A percentile compares a stretch with the other conserved stretches of the same genome.
Conservation (phyloP, 1,284 basidiomycete genomes). For the Takashimella tepidaria region DNA sequence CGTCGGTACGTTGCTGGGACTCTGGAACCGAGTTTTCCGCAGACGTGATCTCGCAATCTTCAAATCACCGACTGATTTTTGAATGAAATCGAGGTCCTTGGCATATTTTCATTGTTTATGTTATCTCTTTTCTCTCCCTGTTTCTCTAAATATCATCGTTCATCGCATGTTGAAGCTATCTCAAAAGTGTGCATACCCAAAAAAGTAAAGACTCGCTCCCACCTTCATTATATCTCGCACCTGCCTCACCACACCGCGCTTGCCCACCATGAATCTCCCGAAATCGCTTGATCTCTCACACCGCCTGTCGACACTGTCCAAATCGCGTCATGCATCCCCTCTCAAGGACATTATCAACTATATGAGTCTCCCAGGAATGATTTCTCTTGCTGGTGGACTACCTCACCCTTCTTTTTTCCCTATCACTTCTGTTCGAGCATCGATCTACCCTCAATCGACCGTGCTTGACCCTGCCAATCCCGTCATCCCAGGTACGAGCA, state of each 20-base stretch:
- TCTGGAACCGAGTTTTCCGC: too few species aligned
- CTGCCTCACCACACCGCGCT: background rate
- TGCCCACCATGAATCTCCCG: constrained; percentile 7
- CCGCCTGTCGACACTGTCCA: constrained; percentile 56
- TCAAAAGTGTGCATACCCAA: too few species aligned
- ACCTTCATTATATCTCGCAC: too few species aligned
- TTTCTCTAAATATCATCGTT: too few species aligned
- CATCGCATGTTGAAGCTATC: too few species aligned
- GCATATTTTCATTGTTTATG: too few species aligned
- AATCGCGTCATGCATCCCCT: constrained; percentile 55
- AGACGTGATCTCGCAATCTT: too few species aligned
- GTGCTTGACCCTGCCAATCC: constrained; percentile 52
- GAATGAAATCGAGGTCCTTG: too few species aligned
- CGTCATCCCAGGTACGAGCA: constrained; percentile 9
- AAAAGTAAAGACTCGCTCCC: too few species aligned
- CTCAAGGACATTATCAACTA: constrained; percentile 52
- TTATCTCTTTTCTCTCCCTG: too few species aligned
- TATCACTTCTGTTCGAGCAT: constrained; percentile 30
- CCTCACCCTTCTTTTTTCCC: constrained; percentile 45
- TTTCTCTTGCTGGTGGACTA: constrained; percentile 33
- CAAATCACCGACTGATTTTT: too few species aligned
- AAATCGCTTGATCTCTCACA: constrained; percentile 54
- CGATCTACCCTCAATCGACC: constrained; percentile 22
- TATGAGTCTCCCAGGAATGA: constrained; percentile 24
- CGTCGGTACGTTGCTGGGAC: too few species aligned